Evolutionary conservation across 2,329 filamentous ascomycete species (phyloP).

Genomic region (Sarocladium kiliense): DNA sequence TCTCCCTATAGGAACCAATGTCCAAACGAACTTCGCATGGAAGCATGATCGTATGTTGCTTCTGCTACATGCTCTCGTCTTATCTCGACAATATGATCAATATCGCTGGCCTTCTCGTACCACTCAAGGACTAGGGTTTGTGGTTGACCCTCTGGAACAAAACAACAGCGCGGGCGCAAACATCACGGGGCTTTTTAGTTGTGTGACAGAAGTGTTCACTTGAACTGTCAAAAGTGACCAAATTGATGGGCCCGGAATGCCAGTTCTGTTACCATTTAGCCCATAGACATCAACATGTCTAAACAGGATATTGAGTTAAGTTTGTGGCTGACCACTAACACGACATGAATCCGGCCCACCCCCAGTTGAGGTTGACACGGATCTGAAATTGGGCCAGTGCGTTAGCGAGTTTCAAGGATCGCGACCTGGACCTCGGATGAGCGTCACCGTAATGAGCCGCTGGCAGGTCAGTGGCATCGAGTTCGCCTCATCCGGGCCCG

Average conservation of each 20-base stretch:
- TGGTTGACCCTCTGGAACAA: background rate
- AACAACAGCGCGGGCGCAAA: background rate
- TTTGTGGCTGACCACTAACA: no score
- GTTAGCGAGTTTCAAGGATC: slow-evolving; percentile 51
- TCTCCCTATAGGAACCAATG: background rate
- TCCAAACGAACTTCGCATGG: background rate
- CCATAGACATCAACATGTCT: no score
- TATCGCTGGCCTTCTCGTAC: no score
- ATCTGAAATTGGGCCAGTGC: slow-evolving; percentile 42
- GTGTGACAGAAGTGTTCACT: no score
- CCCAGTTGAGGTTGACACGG: slow-evolving; percentile 34
- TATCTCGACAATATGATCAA: no score
- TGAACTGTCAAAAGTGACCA: no score
- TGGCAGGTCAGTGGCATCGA: background rate
- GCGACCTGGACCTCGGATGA: background rate
- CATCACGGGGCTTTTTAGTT: background rate
- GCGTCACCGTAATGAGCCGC: slow-evolving; percentile 7
- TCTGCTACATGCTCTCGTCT: background rate
- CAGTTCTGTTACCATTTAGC: no score
- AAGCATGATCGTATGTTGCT: background rate
- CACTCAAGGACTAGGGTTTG: no score
- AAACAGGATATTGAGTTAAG: no score
- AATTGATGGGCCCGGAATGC: no score
- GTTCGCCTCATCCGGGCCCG: background rate
- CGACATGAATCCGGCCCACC: background rate